Percentiles rank a stretch among this genome's conserved stretches.
Conservation (phyloP, 495 filamentous ascomycete genomes). For the Xylaria acuta region DNA sequence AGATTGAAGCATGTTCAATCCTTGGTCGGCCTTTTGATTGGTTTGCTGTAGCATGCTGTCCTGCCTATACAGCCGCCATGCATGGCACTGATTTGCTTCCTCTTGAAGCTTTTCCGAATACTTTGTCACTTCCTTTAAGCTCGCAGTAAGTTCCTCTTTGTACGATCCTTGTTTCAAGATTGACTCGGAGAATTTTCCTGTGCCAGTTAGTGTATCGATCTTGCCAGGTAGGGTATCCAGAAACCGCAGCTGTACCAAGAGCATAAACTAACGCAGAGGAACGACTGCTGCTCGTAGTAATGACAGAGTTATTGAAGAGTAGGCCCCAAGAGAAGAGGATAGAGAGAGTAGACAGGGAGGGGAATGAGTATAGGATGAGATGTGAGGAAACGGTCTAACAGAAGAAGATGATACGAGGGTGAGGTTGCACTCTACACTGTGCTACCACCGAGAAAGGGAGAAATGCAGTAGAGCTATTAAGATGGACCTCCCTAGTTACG, state of each 20-base stretch:
- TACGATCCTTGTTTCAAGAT: slow-evolving; percentile 18
- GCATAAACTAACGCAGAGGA: background rate
- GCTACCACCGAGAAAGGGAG: background rate
- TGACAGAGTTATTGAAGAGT: background rate
- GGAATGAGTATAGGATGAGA: background rate
- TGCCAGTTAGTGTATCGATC: background rate
- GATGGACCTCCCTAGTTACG: background rate
- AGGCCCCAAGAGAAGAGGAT: background rate
- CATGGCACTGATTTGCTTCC: slow-evolving; percentile 12
- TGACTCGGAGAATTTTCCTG: slow-evolving; percentile 17
- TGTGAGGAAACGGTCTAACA: background rate
- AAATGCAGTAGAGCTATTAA: background rate
- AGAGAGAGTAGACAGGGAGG: background rate
- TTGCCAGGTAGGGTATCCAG: background rate
- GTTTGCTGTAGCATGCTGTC: background rate
- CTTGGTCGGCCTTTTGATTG: slow-evolving; percentile 7
- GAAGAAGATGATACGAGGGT: background rate
- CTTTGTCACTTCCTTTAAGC: slow-evolving; percentile 5
- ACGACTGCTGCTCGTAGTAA: background rate
- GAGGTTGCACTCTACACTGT: background rate
- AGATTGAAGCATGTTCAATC: slow-evolving; percentile 3
- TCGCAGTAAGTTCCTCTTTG: slow-evolving; percentile 4
- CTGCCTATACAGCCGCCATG: background rate
- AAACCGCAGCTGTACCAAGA: background rate
- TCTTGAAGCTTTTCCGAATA: slow-evolving; percentile 4